phyloP scores from a whole-genome alignment of 345 rosid genomes.

The Aethionema arabicum region DNA sequence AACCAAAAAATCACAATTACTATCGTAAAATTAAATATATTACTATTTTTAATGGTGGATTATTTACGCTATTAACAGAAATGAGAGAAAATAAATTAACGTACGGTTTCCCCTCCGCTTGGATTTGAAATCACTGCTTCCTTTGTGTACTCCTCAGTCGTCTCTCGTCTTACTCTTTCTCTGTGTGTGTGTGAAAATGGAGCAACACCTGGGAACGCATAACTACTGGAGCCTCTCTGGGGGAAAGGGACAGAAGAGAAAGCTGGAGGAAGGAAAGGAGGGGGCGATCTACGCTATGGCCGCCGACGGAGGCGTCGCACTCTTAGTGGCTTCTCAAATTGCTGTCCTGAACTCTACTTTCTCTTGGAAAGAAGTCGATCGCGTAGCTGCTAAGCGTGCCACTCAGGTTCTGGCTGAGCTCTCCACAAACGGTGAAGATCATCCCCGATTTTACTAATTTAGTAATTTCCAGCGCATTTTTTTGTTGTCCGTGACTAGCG shows the following conservation, averaged over 20 bases:
- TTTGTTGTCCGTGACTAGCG: constrained; percentile 25
- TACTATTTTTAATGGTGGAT: too few relatives aligned
- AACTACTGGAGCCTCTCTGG: constrained; percentile 62
- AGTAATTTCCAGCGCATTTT: constrained; percentile 20
- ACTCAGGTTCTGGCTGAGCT: constrained; percentile 94
- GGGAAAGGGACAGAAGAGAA: constrained; percentile 92
- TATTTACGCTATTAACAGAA: too few relatives aligned
- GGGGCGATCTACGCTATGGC: constrained; percentile 58
- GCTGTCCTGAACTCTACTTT: constrained; percentile 61
- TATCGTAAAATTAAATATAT: too few relatives aligned
- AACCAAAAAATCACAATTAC: too few relatives aligned
- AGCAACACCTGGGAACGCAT: constrained; percentile 46
- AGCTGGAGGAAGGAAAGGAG: constrained; percentile 79
- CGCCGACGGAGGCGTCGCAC: constrained; percentile 60
- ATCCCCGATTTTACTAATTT: constrained; percentile 38
- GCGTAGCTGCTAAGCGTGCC: constrained; percentile 92
- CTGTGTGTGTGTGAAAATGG: constrained; percentile 5
- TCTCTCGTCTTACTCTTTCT: too few relatives aligned
- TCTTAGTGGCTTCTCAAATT: constrained; percentile 63
- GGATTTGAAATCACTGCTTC: too few relatives aligned
- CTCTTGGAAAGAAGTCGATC: constrained; percentile 92
- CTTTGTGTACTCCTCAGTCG: too few relatives aligned
- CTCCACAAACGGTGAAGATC: constrained; percentile 79
- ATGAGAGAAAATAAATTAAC: too few relatives aligned
- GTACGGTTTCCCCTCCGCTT: too few relatives aligned